Conservation (phyloP, 345 rosid species). For the Punica granatum region DNA sequence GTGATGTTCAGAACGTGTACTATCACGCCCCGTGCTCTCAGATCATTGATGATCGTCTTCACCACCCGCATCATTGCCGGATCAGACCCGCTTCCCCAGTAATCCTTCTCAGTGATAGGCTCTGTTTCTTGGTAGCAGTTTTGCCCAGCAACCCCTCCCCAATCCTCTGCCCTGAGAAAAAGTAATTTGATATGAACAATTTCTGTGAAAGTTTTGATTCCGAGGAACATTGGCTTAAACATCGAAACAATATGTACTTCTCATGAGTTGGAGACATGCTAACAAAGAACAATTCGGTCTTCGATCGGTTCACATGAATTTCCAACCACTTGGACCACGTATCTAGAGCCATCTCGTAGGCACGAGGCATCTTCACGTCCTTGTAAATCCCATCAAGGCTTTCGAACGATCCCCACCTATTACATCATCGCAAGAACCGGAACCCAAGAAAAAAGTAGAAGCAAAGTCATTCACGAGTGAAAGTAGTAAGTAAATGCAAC, state of each 20-base stretch:
- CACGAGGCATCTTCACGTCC: slow-evolving; percentile 64
- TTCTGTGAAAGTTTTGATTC: not conserved
- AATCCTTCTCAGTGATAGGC: slow-evolving; percentile 38
- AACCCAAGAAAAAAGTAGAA: not conserved
- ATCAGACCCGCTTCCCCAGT: slow-evolving; percentile 40
- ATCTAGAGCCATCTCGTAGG: slow-evolving; percentile 67
- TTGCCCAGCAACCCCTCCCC: slow-evolving; percentile 47
- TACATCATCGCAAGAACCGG: not conserved
- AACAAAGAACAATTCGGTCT: slow-evolving; percentile 66
- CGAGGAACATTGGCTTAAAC: not conserved
- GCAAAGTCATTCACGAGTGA: not conserved
- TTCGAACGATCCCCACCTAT: slow-evolving; percentile 79
- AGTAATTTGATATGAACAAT: not conserved
- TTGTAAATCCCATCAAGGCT: slow-evolving; percentile 51
- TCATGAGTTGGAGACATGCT: slow-evolving; percentile 89
- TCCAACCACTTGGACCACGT: slow-evolving; percentile 88
- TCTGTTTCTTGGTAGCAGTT: slow-evolving; percentile 61
- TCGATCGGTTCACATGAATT: slow-evolving; percentile 47
- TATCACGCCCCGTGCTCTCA: slow-evolving; percentile 40
- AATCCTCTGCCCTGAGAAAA: slow-evolving; percentile 51
- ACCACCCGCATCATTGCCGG: slow-evolving; percentile 48
- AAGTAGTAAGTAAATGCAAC: not conserved
- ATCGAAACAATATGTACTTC: slow-evolving; percentile 30
- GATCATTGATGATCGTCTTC: slow-evolving; percentile 26
- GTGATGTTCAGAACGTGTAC: slow-evolving; percentile 68